Percentiles rank a stretch among this genome's conserved stretches.
Evolutionary conservation across 2,329 filamentous ascomycete species (phyloP).

Genomic region (Grosmannia serpens): DNA sequence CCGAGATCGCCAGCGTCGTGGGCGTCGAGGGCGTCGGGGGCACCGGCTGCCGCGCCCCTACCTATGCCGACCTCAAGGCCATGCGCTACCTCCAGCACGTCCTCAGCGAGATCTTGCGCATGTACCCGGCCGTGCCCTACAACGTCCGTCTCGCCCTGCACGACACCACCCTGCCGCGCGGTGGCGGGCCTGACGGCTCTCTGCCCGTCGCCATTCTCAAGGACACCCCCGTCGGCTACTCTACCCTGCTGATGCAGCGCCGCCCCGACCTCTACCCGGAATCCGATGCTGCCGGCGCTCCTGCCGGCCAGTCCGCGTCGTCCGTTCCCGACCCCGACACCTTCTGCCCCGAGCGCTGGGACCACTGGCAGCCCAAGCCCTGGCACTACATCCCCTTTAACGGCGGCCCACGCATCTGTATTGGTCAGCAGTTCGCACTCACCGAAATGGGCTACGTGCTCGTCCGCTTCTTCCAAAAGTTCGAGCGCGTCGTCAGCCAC

Average conservation of each 20-base stretch:
- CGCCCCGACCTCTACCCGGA: slow-evolving; percentile 48
- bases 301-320: slow-evolving; percentile 2
- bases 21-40: slow-evolving; percentile 31
- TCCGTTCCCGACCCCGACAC: slow-evolving; percentile 30
- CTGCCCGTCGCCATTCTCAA: slow-evolving; percentile 55
- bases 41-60: slow-evolving; percentile 34
- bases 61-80: slow-evolving; percentile 70
- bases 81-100: slow-evolving; percentile 73
- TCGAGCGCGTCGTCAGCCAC: slow-evolving; percentile 47
- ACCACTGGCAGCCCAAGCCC: slow-evolving; percentile 47
- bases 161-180: slow-evolving; percentile 64
- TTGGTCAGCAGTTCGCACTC: slow-evolving; percentile 72
- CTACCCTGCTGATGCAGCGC: slow-evolving; percentile 61
- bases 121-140: slow-evolving; percentile 70
- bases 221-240: slow-evolving; percentile 55
- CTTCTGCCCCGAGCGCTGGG: slow-evolving; percentile 60
- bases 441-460: slow-evolving; percentile 67
- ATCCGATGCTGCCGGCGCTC: slow-evolving; percentile 14
- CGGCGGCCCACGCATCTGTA: slow-evolving; percentile 61
- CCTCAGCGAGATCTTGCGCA: slow-evolving; percentile 65
- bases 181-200: slow-evolving; percentile 52
- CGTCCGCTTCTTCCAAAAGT: slow-evolving; percentile 61
- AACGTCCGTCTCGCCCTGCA: slow-evolving; percentile 62
- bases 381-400: slow-evolving; percentile 71
- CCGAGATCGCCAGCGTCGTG: slow-evolving; percentile 58